Base-by-base conservation (phyloP, 768 basidiomycete species). In the Suillus plorans region DNA sequence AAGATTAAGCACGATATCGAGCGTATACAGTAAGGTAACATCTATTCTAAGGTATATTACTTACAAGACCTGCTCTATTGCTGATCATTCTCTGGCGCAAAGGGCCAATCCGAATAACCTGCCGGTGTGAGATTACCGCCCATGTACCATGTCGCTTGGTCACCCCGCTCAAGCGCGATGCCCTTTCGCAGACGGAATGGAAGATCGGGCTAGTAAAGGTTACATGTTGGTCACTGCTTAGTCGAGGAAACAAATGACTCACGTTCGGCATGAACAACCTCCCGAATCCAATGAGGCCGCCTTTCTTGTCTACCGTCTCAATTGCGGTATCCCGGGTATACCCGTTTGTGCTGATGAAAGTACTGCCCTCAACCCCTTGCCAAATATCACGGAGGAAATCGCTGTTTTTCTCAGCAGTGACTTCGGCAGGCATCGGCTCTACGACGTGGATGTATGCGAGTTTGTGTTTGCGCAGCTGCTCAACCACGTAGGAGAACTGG, bases 371-470 rank as follows among this genome's bases (percentile, higher is more conserved):
- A 5, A 69, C 66, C 8, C 42, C 37, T 12, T 57, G 59, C 85
- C 85, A 86, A 7, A 84, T 80, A 3, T 75, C 64, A 16, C 82
- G 76, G 36, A 85, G 56, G 65, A 84, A 82, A 58, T 83, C 80
- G 60, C 81, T 85, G 2, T 77, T 76, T 8, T 10, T 22, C 2
- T 70, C 73, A 20, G 25, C 36, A 18, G 72, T 41, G 74, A 18
- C 2, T 10, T 53, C 52, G 2, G 1, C 31, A 20, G 31, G 31
- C 53, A 77, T 74, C 13, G 82, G 77, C 66, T 87, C 84, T 52
- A 80, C 70, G 25, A 81, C 67, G 65, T 88, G 86, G 5, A 89
- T 66, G 73, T 87, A 89, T 0, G 85, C 84, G 28, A 85, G 70
- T 10, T 73, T 65, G 25, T 76, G 74, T 50, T 71, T 66, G n/a